phyloP scores from a whole-genome alignment of 495 filamentous ascomycete species.

The Collariella sp. region DNA sequence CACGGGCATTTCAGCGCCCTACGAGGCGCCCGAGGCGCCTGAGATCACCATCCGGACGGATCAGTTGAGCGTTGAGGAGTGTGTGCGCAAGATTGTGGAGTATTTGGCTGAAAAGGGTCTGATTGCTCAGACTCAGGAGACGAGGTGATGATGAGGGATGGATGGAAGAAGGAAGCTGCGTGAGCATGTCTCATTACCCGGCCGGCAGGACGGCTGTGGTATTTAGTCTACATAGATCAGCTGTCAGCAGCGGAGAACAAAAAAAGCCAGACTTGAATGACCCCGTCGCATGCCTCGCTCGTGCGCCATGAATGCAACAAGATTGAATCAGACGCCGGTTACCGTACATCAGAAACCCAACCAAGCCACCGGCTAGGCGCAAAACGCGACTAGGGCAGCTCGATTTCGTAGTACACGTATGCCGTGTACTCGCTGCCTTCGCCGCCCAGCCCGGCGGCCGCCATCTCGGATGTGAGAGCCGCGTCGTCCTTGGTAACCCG shows the following conservation, averaged over 20 bases:
- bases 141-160: slow-evolving; percentile 24
- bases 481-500: slow-evolving; percentile 80
- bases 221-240: background rate
- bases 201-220: no score
- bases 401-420: slow-evolving; percentile 96
- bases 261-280: background rate
- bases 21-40: slow-evolving; percentile 78
- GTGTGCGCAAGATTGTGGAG: slow-evolving; percentile 69
- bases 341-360: background rate
- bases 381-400: slow-evolving; percentile 43
- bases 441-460: slow-evolving; percentile 50
- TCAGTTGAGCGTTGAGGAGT: slow-evolving; percentile 71
- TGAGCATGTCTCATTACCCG: background rate
- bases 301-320: background rate
- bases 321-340: background rate
- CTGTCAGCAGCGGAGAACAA: background rate
- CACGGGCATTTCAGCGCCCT: slow-evolving; percentile 87
- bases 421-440: slow-evolving; percentile 82
- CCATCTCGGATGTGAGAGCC: slow-evolving; percentile 66
- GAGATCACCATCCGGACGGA: slow-evolving; percentile 79
- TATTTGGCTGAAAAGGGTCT: slow-evolving; percentile 56
- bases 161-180: background rate
- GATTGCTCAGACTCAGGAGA: slow-evolving; percentile 30
- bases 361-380: background rate
- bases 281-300: background rate